phyloP scores from a whole-genome alignment of 2,329 filamentous ascomycete genomes.

The Dactylonectria estremocensis region DNA sequence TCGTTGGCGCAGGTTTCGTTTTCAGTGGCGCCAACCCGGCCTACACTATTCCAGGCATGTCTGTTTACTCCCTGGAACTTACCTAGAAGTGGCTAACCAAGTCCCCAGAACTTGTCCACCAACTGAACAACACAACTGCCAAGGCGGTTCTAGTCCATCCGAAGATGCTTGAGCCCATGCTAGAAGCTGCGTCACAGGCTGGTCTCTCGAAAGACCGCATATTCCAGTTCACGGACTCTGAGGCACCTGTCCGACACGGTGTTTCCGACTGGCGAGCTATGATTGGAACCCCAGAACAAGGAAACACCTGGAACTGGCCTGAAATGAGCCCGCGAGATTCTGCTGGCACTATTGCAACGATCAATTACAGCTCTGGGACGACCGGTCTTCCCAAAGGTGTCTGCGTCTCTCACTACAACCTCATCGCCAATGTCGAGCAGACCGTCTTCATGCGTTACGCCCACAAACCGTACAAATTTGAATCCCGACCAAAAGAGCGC shows the following conservation, averaged over 20 bases:
- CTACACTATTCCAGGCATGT: slow-evolving; percentile 64
- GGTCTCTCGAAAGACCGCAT: slow-evolving; percentile 60
- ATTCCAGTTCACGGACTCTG: slow-evolving; percentile 64
- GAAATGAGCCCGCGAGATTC: slow-evolving; percentile 55
- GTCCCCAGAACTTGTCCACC: slow-evolving; percentile 63
- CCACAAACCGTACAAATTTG: slow-evolving; percentile 53
- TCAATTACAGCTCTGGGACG: slow-evolving; percentile 68
- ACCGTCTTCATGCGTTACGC: slow-evolving; percentile 62
- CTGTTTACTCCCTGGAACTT: not conserved
- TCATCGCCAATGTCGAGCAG: slow-evolving; percentile 66
- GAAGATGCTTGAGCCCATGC: slow-evolving; percentile 57
- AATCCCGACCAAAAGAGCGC: slow-evolving; percentile 59
- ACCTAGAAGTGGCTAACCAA: slow-evolving; percentile 13
- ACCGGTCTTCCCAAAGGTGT: slow-evolving; percentile 68
- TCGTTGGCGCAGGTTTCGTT: slow-evolving; percentile 66
- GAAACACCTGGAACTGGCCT: slow-evolving; percentile 59
- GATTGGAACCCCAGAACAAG: slow-evolving; percentile 52
- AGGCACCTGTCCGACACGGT: slow-evolving; percentile 49
- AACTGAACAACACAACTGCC: slow-evolving; percentile 66
- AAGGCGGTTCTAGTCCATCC: slow-evolving; percentile 66
- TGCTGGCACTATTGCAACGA: slow-evolving; percentile 55
- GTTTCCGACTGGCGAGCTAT: slow-evolving; percentile 61
- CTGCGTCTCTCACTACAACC: slow-evolving; percentile 64
- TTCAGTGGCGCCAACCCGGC: slow-evolving; percentile 70
- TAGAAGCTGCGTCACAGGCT: slow-evolving; percentile 60